These are phyloP conservation scores for Paradendryphiella salina DNA, from an alignment of 2,329 filamentous ascomycete genomes.

Conservation along the genomic window DNA sequence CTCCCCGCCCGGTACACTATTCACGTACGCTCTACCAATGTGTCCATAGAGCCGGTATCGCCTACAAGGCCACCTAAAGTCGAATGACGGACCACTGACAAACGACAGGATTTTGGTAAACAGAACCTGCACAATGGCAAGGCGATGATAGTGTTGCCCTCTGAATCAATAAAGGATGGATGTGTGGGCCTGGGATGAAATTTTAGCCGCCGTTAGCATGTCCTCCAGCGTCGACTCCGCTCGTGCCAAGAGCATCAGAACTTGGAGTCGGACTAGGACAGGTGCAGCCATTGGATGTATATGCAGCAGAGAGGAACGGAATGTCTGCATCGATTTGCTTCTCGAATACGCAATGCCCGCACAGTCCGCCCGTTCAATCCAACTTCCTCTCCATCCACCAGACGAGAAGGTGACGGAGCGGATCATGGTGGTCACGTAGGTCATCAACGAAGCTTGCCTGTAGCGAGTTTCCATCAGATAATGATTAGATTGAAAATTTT, in stretches of 20 bases:
- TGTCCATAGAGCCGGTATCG: not conserved
- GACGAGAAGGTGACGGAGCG: constrained; percentile 5
- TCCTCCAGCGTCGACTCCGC: not conserved
- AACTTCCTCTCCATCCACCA: not conserved
- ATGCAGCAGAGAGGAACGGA: not conserved
- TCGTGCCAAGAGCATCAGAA: not conserved
- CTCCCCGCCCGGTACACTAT: not conserved
- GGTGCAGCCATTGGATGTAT: not conserved
- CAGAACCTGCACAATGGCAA: not conserved
- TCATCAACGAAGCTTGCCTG: constrained; percentile 6
- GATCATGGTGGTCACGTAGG: not conserved
- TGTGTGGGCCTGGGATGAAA: not conserved
- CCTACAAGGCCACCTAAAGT: not conserved
- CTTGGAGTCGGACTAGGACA: not conserved
- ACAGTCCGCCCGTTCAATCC: not conserved
- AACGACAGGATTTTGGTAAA: not conserved
- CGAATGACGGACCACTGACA: not conserved
- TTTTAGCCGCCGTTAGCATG: not conserved
- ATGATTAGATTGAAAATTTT: constrained; percentile 35
- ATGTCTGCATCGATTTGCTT: not conserved
- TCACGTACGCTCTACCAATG: not conserved
- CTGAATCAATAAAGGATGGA: not conserved
- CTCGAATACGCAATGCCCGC: not conserved
- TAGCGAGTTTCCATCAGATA: constrained; percentile 30
- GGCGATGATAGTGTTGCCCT: no score